Percentiles rank a stretch among this genome's conserved stretches.
Conservation (phyloP, 2,329 filamentous ascomycete genomes). For the Davidsoniella neocaledoniae region DNA sequence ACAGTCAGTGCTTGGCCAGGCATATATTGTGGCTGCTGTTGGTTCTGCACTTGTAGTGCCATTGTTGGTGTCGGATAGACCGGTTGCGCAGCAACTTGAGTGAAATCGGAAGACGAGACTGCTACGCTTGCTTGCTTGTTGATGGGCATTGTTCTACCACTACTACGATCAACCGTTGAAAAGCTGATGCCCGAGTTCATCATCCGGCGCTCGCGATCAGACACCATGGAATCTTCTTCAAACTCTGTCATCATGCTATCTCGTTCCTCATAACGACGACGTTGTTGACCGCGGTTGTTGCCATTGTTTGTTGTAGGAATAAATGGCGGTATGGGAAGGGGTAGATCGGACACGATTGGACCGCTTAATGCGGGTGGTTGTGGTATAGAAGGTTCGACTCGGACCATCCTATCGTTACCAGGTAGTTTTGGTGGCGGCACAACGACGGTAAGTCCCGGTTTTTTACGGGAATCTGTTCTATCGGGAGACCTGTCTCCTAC, state of each 20-base stretch:
- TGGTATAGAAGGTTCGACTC: no score
- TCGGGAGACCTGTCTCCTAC: not conserved
- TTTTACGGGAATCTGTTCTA: not conserved
- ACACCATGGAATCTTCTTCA: constrained; percentile 29
- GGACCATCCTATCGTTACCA: no score
- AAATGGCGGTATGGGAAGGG: not conserved
- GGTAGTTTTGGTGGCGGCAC: no score
- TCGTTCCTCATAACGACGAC: constrained; percentile 15
- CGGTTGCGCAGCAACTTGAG: constrained; percentile 9
- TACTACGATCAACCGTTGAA: constrained; percentile 23
- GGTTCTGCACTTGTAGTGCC: not conserved
- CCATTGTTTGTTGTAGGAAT: not conserved
- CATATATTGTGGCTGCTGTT: constrained; percentile 13
- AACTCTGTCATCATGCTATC: constrained; percentile 35
- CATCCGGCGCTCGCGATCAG: constrained; percentile 19
- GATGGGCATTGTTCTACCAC: constrained; percentile 16
- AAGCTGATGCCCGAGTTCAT: constrained; percentile 37
- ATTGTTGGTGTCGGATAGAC: constrained; percentile 2
- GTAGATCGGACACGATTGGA: no score
- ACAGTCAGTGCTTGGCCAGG: constrained; percentile 1
- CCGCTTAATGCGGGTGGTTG: no score
- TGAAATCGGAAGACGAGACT: constrained; percentile 9
- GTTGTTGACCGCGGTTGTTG: not conserved
- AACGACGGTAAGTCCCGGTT: not conserved
- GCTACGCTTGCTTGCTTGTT: not conserved